These are phyloP conservation scores for Cladosporium sp. DNA, from an alignment of 2,329 filamentous ascomycete species.

Conservation along the genomic window DNA sequence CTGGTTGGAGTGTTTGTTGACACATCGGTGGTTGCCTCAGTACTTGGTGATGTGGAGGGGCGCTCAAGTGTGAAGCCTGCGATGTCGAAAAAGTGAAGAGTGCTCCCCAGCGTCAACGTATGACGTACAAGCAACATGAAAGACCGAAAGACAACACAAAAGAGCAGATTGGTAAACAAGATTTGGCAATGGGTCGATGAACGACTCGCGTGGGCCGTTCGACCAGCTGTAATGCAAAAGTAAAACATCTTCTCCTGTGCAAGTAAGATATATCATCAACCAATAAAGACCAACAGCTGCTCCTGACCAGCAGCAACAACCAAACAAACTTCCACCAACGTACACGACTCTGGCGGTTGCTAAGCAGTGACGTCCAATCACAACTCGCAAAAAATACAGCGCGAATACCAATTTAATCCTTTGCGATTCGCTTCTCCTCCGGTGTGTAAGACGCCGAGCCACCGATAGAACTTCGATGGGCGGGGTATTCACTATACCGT, in stretches of 20 bases:
- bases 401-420: background rate
- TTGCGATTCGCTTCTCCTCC: constrained; percentile 15
- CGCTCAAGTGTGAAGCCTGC: background rate
- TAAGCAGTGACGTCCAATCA: background rate
- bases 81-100: background rate
- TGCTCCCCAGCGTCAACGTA: background rate
- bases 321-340: constrained; percentile 1
- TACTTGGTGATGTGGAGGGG: background rate
- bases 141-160: background rate
- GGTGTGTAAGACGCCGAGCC: constrained; percentile 14
- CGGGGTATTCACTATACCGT: constrained; percentile 27
- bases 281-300: background rate
- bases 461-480: constrained; percentile 8
- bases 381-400: background rate
- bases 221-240: background rate
- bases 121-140: background rate
- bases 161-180: background rate
- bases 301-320: background rate
- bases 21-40: background rate
- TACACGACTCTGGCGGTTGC: background rate
- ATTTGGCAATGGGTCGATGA: background rate
- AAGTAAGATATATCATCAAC: background rate
- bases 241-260: background rate
- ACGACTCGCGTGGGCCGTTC: background rate
- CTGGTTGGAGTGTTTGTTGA: background rate